Evolutionary conservation across 768 basidiomycete species (phyloP).

Genomic region (Dictyophora rubrovolvata): DNA sequence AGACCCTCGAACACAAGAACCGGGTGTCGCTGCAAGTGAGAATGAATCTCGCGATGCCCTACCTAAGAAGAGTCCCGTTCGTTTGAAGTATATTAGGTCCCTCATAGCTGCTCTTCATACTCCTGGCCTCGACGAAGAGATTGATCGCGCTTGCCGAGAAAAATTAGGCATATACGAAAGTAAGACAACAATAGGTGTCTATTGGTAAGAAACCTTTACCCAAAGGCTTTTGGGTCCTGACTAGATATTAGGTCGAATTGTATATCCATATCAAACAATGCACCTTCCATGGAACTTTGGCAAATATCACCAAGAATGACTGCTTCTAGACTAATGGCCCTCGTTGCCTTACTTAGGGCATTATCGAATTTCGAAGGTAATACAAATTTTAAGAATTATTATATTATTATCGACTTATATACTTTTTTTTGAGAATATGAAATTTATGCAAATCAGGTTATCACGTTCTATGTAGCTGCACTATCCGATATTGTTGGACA

Average conservation of each 20-base stretch:
- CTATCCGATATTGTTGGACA: conserved; percentile 52
- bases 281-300: conserved; percentile 42
- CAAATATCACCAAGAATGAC: conserved; percentile 61
- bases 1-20: conserved; percentile 9
- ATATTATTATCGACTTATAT: background rate
- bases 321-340: conserved; percentile 56
- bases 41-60: background rate
- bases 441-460: conserved; percentile 60
- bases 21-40: background rate
- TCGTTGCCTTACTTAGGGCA: conserved; percentile 57
- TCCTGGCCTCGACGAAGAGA: conserved; percentile 55
- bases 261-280: conserved; percentile 21
- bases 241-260: conserved; percentile 9
- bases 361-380: conserved; percentile 68
- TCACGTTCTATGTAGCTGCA: conserved; percentile 72
- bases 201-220: conserved; percentile 28
- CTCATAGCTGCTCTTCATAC: conserved; percentile 59
- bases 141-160: conserved; percentile 57
- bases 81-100: background rate
- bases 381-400: background rate
- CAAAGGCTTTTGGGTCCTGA: background rate
- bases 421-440: conserved; percentile 43
- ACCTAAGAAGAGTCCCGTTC: conserved; percentile 11
- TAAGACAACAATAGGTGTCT: conserved; percentile 33
- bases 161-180: conserved; percentile 41